Evolutionary conservation across 345 rosid genomes (phyloP).

Genomic region (Sonneratia alba): DNA sequence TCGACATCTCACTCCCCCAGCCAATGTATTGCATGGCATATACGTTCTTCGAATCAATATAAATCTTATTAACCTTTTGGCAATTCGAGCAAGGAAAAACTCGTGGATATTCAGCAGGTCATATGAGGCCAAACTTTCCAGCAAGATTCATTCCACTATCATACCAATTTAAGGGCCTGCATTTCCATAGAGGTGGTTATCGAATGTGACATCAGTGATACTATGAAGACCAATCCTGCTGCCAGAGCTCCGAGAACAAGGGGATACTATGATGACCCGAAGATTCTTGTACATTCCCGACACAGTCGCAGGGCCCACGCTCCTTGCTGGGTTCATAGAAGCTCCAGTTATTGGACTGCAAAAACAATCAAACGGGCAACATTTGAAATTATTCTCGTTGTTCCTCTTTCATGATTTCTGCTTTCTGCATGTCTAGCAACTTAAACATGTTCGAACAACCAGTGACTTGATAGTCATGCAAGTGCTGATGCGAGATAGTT

Average conservation of each 20-base stretch:
- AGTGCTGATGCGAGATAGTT: neutral
- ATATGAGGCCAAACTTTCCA: too few relatives aligned
- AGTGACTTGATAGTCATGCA: too few relatives aligned
- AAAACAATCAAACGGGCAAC: neutral
- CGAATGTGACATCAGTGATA: constrained; percentile 5
- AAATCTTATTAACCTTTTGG: too few relatives aligned
- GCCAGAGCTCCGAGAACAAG: constrained; percentile 30
- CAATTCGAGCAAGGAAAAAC: too few relatives aligned
- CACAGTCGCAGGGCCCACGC: constrained; percentile 41
- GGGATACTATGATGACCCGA: constrained; percentile 36
- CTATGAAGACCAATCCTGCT: constrained; percentile 19
- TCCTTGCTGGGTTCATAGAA: constrained; percentile 52
- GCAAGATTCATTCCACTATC: too few relatives aligned
- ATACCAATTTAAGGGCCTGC: neutral
- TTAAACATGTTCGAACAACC: neutral
- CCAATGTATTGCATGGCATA: too few relatives aligned
- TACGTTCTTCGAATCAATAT: too few relatives aligned
- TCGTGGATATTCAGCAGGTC: too few relatives aligned
- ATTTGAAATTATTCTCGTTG: neutral
- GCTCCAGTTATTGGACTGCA: constrained; percentile 51
- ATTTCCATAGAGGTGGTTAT: neutral
- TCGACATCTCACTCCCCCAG: too few relatives aligned
- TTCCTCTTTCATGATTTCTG: neutral
- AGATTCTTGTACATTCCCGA: constrained; percentile 31
- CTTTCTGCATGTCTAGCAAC: neutral